A percentile compares a stretch with the other conserved stretches of the same genome.
Conservation (phyloP, 2,329 filamentous ascomycete genomes). For the Penicillium italicum region DNA sequence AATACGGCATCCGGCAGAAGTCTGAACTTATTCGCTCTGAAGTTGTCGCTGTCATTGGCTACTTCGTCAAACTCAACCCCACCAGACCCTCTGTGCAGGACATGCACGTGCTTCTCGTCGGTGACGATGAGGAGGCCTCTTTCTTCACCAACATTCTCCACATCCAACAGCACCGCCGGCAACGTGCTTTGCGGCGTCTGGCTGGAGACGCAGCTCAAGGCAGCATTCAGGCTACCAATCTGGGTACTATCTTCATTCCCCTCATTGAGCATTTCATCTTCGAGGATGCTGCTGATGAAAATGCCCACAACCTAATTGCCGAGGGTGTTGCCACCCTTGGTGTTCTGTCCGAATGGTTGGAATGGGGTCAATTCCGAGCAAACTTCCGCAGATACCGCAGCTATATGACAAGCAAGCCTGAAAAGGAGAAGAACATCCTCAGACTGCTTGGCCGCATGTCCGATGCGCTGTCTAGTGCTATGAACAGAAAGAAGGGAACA, state of each 20-base stretch:
- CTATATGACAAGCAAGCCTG: conserved; percentile 75
- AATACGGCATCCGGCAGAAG: conserved; percentile 68
- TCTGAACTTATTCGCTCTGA: conserved; percentile 85
- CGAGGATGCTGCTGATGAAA: conserved; percentile 72
- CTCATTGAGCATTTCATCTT: conserved; percentile 93
- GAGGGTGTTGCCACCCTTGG: conserved; percentile 82
- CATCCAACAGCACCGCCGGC: conserved; percentile 79
- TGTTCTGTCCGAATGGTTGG: conserved; percentile 67
- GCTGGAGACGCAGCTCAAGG: conserved; percentile 63
- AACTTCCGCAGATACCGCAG: conserved; percentile 79
- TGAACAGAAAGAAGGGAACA: conserved; percentile 29
- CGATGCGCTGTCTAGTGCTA: conserved; percentile 65
- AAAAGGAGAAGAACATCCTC: conserved; percentile 81
- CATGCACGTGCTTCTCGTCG: conserved; percentile 66
- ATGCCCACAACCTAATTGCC: conserved; percentile 75
- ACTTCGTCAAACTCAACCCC: conserved; percentile 68
- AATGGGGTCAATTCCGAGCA: conserved; percentile 87
- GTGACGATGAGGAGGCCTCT: conserved; percentile 71
- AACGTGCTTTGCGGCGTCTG: conserved; percentile 76
- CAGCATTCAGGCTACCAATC: conserved; percentile 69
- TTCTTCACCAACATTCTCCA: conserved; percentile 94
- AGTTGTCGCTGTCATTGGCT: conserved; percentile 73
- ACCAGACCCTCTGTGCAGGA: conserved; percentile 69
- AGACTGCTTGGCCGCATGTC: conserved; percentile 76
- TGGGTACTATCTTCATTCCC: conserved; percentile 83